Evolutionary conservation across 1,284 basidiomycete species (phyloP).

Genomic region (Naganishia sp.): DNA sequence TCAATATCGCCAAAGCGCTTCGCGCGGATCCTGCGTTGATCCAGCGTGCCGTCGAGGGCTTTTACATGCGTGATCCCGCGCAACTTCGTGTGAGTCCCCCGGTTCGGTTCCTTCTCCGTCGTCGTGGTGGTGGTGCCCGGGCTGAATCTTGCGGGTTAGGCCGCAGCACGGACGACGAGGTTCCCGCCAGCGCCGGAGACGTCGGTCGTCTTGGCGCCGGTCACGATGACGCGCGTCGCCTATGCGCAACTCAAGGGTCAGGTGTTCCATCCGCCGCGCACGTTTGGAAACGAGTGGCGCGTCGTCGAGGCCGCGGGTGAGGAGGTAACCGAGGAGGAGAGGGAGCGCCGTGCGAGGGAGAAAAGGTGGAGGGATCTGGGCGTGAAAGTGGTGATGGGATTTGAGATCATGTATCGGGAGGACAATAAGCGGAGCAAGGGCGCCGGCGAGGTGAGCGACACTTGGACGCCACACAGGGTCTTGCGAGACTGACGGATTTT

Average conservation of each 20-base stretch:
- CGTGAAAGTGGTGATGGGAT: constrained; percentile 90
- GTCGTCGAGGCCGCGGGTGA: constrained; percentile 52
- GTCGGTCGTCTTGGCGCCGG: constrained; percentile 58
- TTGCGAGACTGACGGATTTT: not conserved
- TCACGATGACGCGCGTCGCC: constrained; percentile 80
- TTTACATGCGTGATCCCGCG: constrained; percentile 87
- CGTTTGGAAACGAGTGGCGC: constrained; percentile 67
- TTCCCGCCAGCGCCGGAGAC: constrained; percentile 71
- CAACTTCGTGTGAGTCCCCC: constrained; percentile 71
- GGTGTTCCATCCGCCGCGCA: constrained; percentile 85
- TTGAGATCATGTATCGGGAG: constrained; percentile 87
- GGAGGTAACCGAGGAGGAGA: constrained; percentile 36
- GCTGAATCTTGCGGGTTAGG: constrained; percentile 54
- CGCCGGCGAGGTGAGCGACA: constrained; percentile 51
- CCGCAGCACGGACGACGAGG: constrained; percentile 79
- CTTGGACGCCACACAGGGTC: too few species aligned
- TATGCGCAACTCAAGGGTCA: constrained; percentile 91
- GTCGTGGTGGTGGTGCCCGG: not conserved
- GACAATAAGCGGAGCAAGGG: constrained; percentile 61
- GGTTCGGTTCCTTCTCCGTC: not conserved
- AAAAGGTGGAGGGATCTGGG: constrained; percentile 78
- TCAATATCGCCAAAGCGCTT: constrained; percentile 73
- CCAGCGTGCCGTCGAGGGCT: constrained; percentile 82
- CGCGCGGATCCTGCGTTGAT: constrained; percentile 67
- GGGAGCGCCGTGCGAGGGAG: constrained; percentile 49